Conservation (phyloP, 495 filamentous ascomycete species). For the Penicillium desertorum region DNA sequence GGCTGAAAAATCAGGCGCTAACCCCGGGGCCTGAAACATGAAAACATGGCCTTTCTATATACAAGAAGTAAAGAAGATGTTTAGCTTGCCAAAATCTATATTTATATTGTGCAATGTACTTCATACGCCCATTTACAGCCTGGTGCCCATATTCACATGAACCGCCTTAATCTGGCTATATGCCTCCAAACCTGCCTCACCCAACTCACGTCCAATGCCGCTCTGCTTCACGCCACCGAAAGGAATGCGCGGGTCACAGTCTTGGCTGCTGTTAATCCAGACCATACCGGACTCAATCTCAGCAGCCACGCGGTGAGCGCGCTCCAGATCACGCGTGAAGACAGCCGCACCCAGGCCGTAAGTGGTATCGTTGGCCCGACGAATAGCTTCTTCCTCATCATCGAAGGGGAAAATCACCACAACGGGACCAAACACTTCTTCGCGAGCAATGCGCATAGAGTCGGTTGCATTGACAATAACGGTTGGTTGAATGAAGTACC, state of each 20-base stretch:
- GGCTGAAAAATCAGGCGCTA: too few relatives aligned
- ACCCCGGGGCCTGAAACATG: too few relatives aligned
- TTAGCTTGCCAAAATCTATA: background rate
- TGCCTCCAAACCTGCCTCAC: conserved; percentile 75
- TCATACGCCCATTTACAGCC: conserved; percentile 16
- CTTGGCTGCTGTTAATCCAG: conserved; percentile 86
- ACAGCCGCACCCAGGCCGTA: conserved; percentile 87
- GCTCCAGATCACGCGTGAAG: conserved; percentile 76
- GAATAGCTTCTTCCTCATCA: conserved; percentile 78
- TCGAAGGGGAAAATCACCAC: conserved; percentile 78
- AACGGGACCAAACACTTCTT: conserved; percentile 89
- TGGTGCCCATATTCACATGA: conserved; percentile 69
- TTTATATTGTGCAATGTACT: background rate
- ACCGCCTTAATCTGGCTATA: conserved; percentile 79
- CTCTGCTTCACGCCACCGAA: conserved; percentile 96
- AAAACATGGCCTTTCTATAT: too few relatives aligned
- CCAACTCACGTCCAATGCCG: conserved; percentile 85
- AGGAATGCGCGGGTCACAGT: conserved; percentile 69
- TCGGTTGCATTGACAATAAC: conserved; percentile 70
- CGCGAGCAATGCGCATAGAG: conserved; percentile 62
- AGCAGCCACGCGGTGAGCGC: conserved; percentile 77
- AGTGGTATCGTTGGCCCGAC: conserved; percentile 78
- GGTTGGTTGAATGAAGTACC: conserved; percentile 70
- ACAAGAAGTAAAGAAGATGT: too few relatives aligned
- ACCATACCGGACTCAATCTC: conserved; percentile 93